Evolutionary conservation across 139 green algal genomes (phyloP).

Genomic region (Tetraselmis chui): DNA sequence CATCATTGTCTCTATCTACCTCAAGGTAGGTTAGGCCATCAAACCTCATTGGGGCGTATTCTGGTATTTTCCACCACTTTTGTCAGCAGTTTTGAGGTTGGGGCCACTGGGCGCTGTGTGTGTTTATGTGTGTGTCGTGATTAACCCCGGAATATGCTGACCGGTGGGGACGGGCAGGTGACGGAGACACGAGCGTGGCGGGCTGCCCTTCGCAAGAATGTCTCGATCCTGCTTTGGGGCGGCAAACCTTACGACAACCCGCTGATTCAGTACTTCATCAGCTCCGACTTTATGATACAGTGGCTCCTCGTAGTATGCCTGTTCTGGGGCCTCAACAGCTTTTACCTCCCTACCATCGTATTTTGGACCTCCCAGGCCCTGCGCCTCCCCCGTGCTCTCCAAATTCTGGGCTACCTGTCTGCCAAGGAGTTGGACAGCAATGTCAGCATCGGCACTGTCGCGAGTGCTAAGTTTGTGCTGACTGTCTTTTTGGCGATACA

Average conservation of each 20-base stretch:
- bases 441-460: constrained; percentile 19
- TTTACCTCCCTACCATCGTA: neutral
- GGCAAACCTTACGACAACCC: neutral
- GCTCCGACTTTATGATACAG: neutral
- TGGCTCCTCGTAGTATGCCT: neutral
- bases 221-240: neutral
- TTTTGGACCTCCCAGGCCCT: neutral
- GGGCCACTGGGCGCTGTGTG: too few relatives aligned
- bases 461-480: constrained; percentile 24
- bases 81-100: too few relatives aligned
- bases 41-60: neutral
- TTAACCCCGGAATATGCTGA: neutral
- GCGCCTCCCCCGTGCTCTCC: neutral
- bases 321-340: neutral
- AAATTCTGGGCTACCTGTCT: neutral
- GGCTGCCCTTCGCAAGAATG: neutral
- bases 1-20: neutral
- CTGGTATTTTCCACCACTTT: neutral
- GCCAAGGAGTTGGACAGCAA: neutral
- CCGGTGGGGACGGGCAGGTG: neutral
- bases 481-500: constrained; percentile 22
- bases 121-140: too few relatives aligned
- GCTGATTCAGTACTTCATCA: neutral
- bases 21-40: neutral
- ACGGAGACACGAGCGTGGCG: neutral